Percentiles rank a stretch among this genome's conserved stretches.
Conservation (phyloP, 2,329 filamentous ascomycete species). For the Clarireedia paspali region DNA sequence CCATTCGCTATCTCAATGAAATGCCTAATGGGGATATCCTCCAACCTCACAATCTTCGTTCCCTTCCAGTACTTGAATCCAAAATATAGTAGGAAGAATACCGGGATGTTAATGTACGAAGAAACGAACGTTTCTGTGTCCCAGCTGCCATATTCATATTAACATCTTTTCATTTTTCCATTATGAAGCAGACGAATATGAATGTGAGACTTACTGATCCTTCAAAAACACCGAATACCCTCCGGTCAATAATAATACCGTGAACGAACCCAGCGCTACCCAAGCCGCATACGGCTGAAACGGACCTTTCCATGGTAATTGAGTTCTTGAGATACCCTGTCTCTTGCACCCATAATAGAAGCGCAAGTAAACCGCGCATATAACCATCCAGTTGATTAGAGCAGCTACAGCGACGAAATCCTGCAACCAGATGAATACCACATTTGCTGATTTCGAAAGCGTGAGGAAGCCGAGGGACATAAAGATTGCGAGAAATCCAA, state of each 20-base stretch:
- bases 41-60: conserved; percentile 35
- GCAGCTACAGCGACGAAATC: conserved; percentile 54
- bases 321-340: conserved; percentile 43
- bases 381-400: conserved; percentile 54
- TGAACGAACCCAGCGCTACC: conserved; percentile 49
- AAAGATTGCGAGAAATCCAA: conserved; percentile 45
- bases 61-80: conserved; percentile 48
- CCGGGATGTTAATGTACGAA: conserved; percentile 44
- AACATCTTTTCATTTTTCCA: no score
- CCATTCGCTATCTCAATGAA: conserved; percentile 30
- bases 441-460: conserved; percentile 46
- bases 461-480: conserved; percentile 63
- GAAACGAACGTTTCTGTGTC: conserved; percentile 50
- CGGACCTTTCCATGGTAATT: conserved; percentile 45
- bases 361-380: conserved; percentile 51
- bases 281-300: conserved; percentile 51
- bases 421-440: conserved; percentile 59
- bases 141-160: conserved; percentile 32
- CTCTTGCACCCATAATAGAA: conserved; percentile 45
- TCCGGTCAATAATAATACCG: conserved; percentile 60
- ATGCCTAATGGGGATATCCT: conserved; percentile 33
- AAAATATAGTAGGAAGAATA: conserved; percentile 35
- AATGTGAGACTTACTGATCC: conserved; percentile 34
- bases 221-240: conserved; percentile 57
- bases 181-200: background rate